Evolutionary conservation across 257 asterid species (phyloP).

Genomic region (Mentha longifolia): DNA sequence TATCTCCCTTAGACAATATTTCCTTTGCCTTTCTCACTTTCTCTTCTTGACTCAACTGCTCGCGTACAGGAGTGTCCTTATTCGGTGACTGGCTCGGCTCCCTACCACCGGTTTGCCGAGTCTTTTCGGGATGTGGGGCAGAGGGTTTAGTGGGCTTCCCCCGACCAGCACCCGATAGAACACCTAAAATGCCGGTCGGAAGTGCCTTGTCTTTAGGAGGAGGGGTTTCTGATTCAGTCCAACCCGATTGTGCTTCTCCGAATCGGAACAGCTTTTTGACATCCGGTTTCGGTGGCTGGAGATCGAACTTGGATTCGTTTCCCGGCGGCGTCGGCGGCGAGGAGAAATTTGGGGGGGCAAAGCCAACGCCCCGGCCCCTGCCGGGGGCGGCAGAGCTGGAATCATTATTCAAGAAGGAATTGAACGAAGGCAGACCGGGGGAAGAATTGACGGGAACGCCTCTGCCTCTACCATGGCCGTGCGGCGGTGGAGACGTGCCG

Average conservation of each 20-base stretch:
- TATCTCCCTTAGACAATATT: slow-evolving; percentile 48
- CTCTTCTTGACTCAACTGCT: slow-evolving; percentile 27
- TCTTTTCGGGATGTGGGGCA: slow-evolving; percentile 37
- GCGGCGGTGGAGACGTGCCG: slow-evolving; percentile 39
- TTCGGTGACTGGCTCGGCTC: slow-evolving; percentile 28
- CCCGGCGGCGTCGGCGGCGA: slow-evolving; percentile 19
- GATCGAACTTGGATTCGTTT: slow-evolving; percentile 1
- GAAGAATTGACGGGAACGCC: slow-evolving; percentile 51
- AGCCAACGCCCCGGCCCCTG: slow-evolving; percentile 40
- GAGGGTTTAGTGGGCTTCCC: slow-evolving; percentile 51
- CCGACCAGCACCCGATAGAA: slow-evolving; percentile 66
- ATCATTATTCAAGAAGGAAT: slow-evolving; percentile 44
- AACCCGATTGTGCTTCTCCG: slow-evolving; percentile 21
- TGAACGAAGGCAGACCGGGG: slow-evolving; percentile 47
- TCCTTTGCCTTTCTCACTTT: slow-evolving; percentile 56
- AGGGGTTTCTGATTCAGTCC: slow-evolving; percentile 29
- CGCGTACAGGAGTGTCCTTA: not conserved
- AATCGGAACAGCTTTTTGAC: slow-evolving; percentile 32
- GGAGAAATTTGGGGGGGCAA: no score
- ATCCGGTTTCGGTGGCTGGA: slow-evolving; percentile 33
- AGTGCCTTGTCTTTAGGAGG: slow-evolving; percentile 28
- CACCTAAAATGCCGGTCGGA: slow-evolving; percentile 32
- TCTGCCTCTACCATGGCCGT: slow-evolving; percentile 75
- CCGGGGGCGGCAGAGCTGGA: slow-evolving; percentile 33
- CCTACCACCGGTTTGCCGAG: slow-evolving; percentile 55